Percentiles rank a stretch among this genome's conserved stretches.
phyloP scores from a whole-genome alignment of 169 alveolate genomes.

The Toxoplasma gondii region DNA sequence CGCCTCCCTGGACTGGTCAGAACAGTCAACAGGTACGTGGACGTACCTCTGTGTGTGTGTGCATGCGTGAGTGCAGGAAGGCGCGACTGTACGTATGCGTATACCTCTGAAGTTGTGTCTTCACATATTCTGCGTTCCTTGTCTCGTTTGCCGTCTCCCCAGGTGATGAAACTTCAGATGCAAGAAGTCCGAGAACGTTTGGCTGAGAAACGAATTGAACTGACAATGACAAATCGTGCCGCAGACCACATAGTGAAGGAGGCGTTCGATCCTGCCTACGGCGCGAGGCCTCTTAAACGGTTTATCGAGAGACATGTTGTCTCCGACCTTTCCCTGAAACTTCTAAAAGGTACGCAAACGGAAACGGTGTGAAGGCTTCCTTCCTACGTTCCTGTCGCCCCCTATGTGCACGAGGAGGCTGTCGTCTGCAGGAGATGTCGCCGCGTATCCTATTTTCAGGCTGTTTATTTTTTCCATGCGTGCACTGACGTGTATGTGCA shows the following conservation, averaged over 20 bases:
- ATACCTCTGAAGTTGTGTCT: too few relatives aligned
- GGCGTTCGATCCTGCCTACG: conserved; percentile 75
- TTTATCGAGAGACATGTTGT: conserved; percentile 60
- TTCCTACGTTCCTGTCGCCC: background rate
- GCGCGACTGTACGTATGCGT: too few relatives aligned
- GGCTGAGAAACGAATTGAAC: conserved; percentile 80
- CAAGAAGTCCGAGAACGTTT: conserved; percentile 82
- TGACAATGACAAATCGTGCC: conserved; percentile 83
- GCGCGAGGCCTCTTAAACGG: conserved; percentile 72
- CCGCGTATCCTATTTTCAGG: too few relatives aligned
- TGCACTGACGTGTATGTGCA: background rate
- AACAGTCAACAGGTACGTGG: too few relatives aligned
- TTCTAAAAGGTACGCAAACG: conserved; percentile 35
- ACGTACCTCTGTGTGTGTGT: too few relatives aligned
- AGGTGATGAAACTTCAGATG: conserved; percentile 79
- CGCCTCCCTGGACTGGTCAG: too few relatives aligned
- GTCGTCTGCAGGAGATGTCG: too few relatives aligned
- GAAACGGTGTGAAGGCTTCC: background rate
- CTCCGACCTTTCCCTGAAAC: conserved; percentile 53
- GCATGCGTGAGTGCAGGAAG: background rate
- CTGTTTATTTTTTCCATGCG: background rate
- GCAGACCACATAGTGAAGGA: conserved; percentile 81
- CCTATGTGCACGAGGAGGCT: background rate
- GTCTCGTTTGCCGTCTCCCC: background rate
- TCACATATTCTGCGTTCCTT: too few relatives aligned